Evolutionary conservation across 768 basidiomycete species (phyloP).

Genomic region (Leucogyrophana mollusca): DNA sequence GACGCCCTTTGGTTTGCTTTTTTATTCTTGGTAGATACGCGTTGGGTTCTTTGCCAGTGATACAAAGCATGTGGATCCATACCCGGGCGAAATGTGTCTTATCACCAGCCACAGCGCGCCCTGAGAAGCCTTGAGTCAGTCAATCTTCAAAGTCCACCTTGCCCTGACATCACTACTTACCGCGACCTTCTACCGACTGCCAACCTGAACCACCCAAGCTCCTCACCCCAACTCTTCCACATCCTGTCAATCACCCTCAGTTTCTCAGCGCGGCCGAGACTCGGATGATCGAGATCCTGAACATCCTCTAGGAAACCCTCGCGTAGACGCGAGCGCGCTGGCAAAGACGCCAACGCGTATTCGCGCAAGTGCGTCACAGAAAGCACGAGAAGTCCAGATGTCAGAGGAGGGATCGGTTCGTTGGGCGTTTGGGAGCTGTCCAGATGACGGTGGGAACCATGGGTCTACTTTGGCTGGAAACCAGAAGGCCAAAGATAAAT

Average conservation of each 20-base stretch:
- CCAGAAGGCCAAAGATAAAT: too few species aligned
- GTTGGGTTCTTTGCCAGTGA: too few species aligned
- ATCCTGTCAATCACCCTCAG: slow-evolving; percentile 77
- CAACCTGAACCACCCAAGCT: slow-evolving; percentile 57
- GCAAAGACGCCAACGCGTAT: slow-evolving; percentile 60
- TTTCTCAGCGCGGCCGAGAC: slow-evolving; percentile 68
- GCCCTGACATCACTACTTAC: neutral
- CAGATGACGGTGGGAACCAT: slow-evolving; percentile 10
- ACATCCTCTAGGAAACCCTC: slow-evolving; percentile 87
- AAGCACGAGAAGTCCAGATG: slow-evolving; percentile 72
- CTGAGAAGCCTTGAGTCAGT: too few species aligned
- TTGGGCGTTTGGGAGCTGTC: slow-evolving; percentile 5
- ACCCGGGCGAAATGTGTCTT: too few species aligned
- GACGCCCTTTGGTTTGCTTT: too few species aligned
- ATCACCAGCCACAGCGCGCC: too few species aligned
- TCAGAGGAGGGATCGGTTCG: slow-evolving; percentile 44
- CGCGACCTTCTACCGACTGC: slow-evolving; percentile 11
- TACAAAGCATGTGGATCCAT: too few species aligned
- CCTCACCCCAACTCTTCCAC: slow-evolving; percentile 82
- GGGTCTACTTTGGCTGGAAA: slow-evolving; percentile 38
- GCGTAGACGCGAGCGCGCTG: slow-evolving; percentile 57
- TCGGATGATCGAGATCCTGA: slow-evolving; percentile 74
- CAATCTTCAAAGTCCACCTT: too few species aligned
- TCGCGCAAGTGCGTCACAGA: slow-evolving; percentile 65
- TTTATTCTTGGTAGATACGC: too few species aligned